Evolutionary conservation across 2,329 filamentous ascomycete species (phyloP), one percentile per base, ranked within the genome.

Genomic region (Fusarium citri): DNA sequence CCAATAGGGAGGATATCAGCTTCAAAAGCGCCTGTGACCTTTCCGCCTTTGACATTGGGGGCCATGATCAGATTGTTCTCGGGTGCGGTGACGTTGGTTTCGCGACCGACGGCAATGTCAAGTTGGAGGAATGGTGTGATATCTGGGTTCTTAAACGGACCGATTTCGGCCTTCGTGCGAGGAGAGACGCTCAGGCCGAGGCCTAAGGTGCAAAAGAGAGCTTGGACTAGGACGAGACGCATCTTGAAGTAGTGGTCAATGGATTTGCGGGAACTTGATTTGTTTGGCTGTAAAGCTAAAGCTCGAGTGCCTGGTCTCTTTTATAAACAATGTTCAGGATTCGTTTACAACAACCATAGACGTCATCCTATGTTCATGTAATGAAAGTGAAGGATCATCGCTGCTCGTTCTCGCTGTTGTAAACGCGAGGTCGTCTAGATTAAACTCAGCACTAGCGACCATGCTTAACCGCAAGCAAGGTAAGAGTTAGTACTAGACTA

Each of bases 41-140:
- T 59, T 10, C 59, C 54, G 2, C 59, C 59, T 28, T 57, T 22
- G 2, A 30, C 18, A 8, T 64, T 64, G 2, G 53, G 55, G 15
- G 48, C 59, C 1, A 53, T 8, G 10, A 22, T 54, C 11, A n/a
- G 28, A 12, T n/a, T 12, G 7, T 45, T 50, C 23, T 66, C 63
- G 0, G 53, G 55, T 14, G 59, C 58, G n/a, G 63, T 53, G 7
- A 64, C 49, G 8, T 64, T 66, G 8, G 49, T 18, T 14, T 55
- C 48, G 6, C 49, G n/a, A 16, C 23, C 20, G 6, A 59, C 28
- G 9, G 26, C 23, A 7, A 59, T 48, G 23, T 58, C 49, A 3
- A 66, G 15, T 11, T 59, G 48, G 4, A 66, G 59, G 2, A 64
- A 64, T 5, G 15, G 54, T 1, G 25, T 42, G 12, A 42, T 8